Evolutionary conservation across 2,329 filamentous ascomycete genomes (phyloP).

Genomic region (Alternaria infectoria): DNA sequence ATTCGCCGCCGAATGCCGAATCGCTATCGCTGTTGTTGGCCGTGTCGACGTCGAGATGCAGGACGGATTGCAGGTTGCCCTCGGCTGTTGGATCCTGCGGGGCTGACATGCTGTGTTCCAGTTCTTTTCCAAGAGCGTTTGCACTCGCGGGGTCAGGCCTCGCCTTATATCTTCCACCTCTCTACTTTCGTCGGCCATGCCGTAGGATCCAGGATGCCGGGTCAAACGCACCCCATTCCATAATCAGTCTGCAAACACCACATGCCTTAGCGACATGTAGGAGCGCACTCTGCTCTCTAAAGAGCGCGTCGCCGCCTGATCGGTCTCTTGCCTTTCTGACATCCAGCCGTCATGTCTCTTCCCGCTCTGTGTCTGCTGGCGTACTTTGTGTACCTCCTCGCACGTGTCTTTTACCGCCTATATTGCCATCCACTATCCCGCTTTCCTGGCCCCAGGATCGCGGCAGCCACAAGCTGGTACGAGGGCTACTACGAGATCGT

Average conservation of each 20-base stretch:
- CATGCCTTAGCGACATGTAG: neutral
- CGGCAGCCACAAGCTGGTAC: conserved; percentile 42
- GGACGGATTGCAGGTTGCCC: conserved; percentile 33
- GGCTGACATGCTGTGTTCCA: conserved; percentile 14
- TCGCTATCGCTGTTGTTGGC: conserved; percentile 36
- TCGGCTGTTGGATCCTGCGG: conserved; percentile 4
- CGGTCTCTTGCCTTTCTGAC: neutral
- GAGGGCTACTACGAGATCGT: conserved; percentile 46
- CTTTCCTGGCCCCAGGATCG: conserved; percentile 52
- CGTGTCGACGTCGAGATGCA: conserved; percentile 38
- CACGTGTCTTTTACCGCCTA: conserved; percentile 46
- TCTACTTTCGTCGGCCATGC: conserved; percentile 2
- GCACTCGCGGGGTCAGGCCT: neutral
- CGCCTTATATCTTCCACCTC: conserved; percentile 1
- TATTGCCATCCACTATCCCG: conserved; percentile 54
- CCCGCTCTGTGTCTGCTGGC: conserved; percentile 15
- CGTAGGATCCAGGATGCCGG: neutral
- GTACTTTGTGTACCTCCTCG: conserved; percentile 22
- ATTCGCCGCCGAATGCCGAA: conserved; percentile 38
- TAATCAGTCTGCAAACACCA: neutral
- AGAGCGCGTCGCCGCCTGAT: neutral
- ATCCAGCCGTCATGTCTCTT: conserved; percentile 12
- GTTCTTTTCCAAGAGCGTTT: neutral
- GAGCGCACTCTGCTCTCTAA: conserved; percentile 1
- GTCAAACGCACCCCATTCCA: neutral